Evolutionary conservation across 1,284 basidiomycete species (phyloP).

Genomic region (Grifola frondosa): DNA sequence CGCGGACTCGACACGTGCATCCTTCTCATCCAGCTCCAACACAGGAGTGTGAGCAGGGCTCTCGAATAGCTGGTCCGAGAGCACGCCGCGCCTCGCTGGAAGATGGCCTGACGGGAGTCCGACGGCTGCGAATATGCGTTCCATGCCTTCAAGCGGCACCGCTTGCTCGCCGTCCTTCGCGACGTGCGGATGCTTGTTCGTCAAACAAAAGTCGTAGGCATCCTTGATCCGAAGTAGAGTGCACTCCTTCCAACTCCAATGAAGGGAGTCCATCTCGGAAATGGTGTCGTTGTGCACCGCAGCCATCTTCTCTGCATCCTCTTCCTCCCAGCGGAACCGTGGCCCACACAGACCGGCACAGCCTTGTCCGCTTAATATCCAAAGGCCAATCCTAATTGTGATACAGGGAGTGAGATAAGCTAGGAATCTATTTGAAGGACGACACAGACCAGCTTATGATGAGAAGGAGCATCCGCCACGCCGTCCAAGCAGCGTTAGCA

Average conservation of each 20-base stretch:
- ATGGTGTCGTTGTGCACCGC: slow-evolving; percentile 45
- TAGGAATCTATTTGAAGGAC: too few relatives aligned
- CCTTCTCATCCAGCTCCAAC: slow-evolving; percentile 21
- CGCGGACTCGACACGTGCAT: slow-evolving; percentile 22
- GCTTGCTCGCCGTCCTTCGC: slow-evolving; percentile 30
- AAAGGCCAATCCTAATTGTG: slow-evolving; percentile 74
- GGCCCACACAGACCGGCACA: slow-evolving; percentile 82
- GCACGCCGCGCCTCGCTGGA: slow-evolving; percentile 51
- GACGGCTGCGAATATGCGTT: slow-evolving; percentile 68
- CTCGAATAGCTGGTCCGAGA: slow-evolving; percentile 64
- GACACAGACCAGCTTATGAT: slow-evolving; percentile 61
- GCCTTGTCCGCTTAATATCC: slow-evolving; percentile 70
- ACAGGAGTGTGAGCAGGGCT: slow-evolving; percentile 36
- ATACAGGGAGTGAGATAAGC: too few relatives aligned
- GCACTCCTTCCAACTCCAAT: slow-evolving; percentile 76
- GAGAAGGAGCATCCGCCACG: slow-evolving; percentile 65
- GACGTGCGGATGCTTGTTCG: slow-evolving; percentile 40
- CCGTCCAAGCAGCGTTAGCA: slow-evolving; percentile 76
- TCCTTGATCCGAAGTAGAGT: slow-evolving; percentile 73
- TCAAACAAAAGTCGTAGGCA: slow-evolving; percentile 78
- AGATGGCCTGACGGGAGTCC: slow-evolving; percentile 53
- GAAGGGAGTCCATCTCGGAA: slow-evolving; percentile 50
- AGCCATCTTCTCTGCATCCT: slow-evolving; percentile 59
- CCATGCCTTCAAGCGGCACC: slow-evolving; percentile 53
- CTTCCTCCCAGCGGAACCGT: slow-evolving; percentile 78